Evolutionary conservation across 1,284 basidiomycete species (phyloP), one percentile per base, ranked within the genome.

Genomic region (Marasmius oreades): DNA sequence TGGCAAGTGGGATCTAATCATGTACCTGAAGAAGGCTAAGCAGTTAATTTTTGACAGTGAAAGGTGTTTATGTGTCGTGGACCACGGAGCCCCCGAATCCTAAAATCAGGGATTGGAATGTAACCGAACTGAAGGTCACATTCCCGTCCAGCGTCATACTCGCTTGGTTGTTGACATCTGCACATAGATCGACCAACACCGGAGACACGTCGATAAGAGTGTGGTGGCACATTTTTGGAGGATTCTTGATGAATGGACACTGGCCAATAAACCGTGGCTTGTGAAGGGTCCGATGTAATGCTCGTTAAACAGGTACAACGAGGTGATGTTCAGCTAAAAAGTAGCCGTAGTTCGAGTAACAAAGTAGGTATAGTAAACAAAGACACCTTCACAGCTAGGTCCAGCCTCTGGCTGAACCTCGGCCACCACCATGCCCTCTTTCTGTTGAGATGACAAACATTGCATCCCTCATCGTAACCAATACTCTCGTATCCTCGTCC

Each of bases 151-250:
- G n/a, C 33, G 5, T 26, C 18, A 28, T 51, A 2, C 14, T 28
- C n/a, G 8, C 31, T 4, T n/a, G 22, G 16, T 14, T 1, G 11
- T 23, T 20, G 36, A 24, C 22, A 10, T 34, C 16, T 18, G 5
- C 6, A 33, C 52, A 22, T 18, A 59, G 93, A 93, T 97, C 63
- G 94, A 97, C 66, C 87, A 86, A n/a, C 79, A 86, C 62, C 80
- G 91, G 62, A 81, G 96, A 62, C 95, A 98, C 70, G 88, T 94
- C n/a, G 96, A 98, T 75, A 94, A 96, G 69, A 91, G 93, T 42
- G 88, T 92, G 6, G 94, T 97, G 0, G 93, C 93, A 6, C 90
- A 94, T 61, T 98, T 98, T 68, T 98, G 95, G 96, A 89, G 93
- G 65, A 84, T 82, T 24, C 73, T 98, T 22, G 96, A 98, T 66